Conservation (phyloP, 257 asterid genomes). For the Scutellaria baicalensis region DNA sequence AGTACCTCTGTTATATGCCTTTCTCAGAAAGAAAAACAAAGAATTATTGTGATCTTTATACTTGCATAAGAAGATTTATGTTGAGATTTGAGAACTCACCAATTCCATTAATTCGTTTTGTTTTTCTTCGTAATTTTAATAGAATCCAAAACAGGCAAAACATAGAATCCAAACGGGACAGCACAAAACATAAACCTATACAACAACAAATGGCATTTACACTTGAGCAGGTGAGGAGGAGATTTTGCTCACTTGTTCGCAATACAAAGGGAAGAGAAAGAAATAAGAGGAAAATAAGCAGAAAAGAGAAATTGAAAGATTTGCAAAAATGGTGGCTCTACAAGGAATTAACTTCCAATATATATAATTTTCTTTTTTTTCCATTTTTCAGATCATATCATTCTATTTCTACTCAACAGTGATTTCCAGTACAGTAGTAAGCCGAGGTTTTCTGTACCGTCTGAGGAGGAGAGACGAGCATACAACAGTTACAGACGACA, state of each 20-base stretch:
- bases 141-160: neutral
- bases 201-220: slow-evolving; percentile 30
- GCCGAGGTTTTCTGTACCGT: slow-evolving; percentile 86
- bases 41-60: too few relatives aligned
- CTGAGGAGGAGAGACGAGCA: slow-evolving; percentile 91
- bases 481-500: slow-evolving; percentile 91
- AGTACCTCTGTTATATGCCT: too few relatives aligned
- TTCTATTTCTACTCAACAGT: slow-evolving; percentile 58
- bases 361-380: neutral
- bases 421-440: slow-evolving; percentile 78
- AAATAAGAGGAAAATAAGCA: neutral
- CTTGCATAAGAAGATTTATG: neutral
- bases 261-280: neutral
- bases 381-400: neutral
- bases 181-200: neutral
- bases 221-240: neutral
- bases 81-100: neutral
- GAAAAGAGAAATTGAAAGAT: neutral
- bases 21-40: too few relatives aligned
- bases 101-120: neutral
- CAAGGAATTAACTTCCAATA: neutral
- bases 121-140: too few relatives aligned
- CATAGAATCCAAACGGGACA: neutral
- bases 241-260: neutral
- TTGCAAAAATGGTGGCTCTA: slow-evolving; percentile 9